Percentiles rank a stretch among this genome's conserved stretches.
Evolutionary conservation across 75 land plant species (phyloP).

Genomic region (Pseudotsuga menziesii): DNA sequence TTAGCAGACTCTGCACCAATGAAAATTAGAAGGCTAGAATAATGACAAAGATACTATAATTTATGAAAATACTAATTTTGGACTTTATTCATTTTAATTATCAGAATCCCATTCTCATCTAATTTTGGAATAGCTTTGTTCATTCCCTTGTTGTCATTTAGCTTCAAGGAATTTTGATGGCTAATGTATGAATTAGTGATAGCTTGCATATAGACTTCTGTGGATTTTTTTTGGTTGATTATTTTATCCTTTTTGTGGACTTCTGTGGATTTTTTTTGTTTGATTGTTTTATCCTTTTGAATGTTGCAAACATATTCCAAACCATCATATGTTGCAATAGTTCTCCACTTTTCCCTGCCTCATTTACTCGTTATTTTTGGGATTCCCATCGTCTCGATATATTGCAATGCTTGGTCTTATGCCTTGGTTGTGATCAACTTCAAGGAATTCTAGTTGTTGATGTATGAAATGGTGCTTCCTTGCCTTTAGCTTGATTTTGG

Average conservation of each 20-base stretch:
- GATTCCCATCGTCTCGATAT: conserved; percentile 51
- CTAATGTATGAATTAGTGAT: conserved; percentile 51
- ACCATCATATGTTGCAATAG: not conserved
- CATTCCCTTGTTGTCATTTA: conserved; percentile 60
- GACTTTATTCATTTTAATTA: not conserved
- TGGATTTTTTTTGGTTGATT: conserved; percentile 58
- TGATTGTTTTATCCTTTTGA: too few species aligned
- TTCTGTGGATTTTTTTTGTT: too few species aligned
- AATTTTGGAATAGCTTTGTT: conserved; percentile 35
- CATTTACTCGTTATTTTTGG: conserved; percentile 13
- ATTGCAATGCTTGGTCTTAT: conserved; percentile 37
- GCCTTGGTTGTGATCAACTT: conserved; percentile 59
- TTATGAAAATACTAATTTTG: not conserved
- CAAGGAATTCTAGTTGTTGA: conserved; percentile 60
- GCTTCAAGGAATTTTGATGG: conserved; percentile 57
- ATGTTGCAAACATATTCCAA: too few species aligned
- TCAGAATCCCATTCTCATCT: conserved; percentile 54
- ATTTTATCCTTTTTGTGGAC: too few species aligned
- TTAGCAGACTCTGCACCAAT: not conserved
- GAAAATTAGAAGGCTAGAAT: not conserved
- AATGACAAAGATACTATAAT: not conserved
- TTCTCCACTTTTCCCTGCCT: not conserved
- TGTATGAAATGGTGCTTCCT: too few species aligned
- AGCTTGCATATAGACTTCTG: conserved; percentile 28
- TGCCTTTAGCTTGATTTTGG: too few species aligned